Evolutionary conservation across 1,139 yeast species (phyloP).

Genomic region (Meyerozyma sp.): DNA sequence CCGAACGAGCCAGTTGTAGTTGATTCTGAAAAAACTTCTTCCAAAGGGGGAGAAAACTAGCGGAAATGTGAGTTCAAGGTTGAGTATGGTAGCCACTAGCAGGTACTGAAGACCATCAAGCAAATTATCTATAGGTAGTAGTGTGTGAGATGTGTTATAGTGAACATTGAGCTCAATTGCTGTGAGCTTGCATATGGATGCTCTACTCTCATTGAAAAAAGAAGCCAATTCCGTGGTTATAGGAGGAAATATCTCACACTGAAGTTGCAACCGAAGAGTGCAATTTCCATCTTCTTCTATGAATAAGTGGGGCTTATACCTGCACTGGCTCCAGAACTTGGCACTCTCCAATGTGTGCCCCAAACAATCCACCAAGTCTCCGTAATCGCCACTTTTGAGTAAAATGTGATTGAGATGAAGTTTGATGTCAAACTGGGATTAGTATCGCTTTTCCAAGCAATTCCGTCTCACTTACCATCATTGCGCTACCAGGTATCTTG

Average conservation of each 20-base stretch:
- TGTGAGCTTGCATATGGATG: neutral
- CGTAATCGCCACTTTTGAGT: constrained; percentile 8
- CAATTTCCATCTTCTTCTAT: constrained; percentile 7
- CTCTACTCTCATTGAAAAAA: neutral
- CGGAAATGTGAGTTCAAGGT: constrained; percentile 28
- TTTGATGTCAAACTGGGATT: constrained; percentile 9
- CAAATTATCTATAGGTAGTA: constrained; percentile 10
- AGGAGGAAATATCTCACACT: constrained; percentile 17
- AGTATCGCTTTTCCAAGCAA: neutral
- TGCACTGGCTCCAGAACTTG: constrained; percentile 15
- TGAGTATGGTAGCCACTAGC: constrained; percentile 22
- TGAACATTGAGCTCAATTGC: neutral
- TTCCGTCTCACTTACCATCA: neutral
- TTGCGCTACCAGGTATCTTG: neutral
- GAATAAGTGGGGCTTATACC: constrained; percentile 10
- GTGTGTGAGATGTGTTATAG: constrained; percentile 5
- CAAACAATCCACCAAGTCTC: constrained; percentile 10
- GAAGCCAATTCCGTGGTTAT: constrained; percentile 8
- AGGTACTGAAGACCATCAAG: constrained; percentile 23
- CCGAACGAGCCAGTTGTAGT: constrained; percentile 14
- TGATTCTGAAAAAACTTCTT: constrained; percentile 20
- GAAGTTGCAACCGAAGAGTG: constrained; percentile 11
- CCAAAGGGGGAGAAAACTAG: constrained; percentile 34
- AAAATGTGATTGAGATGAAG: constrained; percentile 12
- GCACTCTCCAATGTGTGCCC: constrained; percentile 7